Conservation (phyloP, 176 grass and related monocot species). For the Cenchrus fungigraminus region DNA sequence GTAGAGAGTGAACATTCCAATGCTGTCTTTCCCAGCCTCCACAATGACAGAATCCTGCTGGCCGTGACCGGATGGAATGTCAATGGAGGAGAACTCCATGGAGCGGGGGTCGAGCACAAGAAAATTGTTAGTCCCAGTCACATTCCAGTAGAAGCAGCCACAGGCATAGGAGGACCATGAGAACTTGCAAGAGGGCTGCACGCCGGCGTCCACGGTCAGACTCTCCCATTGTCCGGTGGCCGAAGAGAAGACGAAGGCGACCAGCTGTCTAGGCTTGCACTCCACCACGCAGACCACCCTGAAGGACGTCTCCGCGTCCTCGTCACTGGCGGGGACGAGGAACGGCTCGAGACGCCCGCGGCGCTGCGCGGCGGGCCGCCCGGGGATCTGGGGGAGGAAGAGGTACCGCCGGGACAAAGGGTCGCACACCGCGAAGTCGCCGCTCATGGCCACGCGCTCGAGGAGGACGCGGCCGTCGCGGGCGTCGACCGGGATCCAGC, state of each 20-base stretch:
- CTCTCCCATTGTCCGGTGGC: slow-evolving; percentile 9
- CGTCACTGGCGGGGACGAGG: slow-evolving; percentile 22
- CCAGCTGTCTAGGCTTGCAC: slow-evolving; percentile 14
- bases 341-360: slow-evolving; percentile 30
- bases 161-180: slow-evolving; percentile 23
- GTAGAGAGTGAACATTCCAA: slow-evolving; percentile 33
- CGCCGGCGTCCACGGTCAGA: not conserved
- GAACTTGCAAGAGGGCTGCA: not conserved
- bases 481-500: slow-evolving; percentile 15
- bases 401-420: slow-evolving; percentile 4
- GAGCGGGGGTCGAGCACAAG: slow-evolving; percentile 28
- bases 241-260: slow-evolving; percentile 49
- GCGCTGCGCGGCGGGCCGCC: not conserved
- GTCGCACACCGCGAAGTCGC: slow-evolving; percentile 34
- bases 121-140: not conserved
- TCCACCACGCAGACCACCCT: slow-evolving; percentile 21
- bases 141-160: slow-evolving; percentile 39
- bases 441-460: not conserved
- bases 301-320: slow-evolving; percentile 11
- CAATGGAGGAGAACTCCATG: slow-evolving; percentile 39
- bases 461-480: slow-evolving; percentile 46
- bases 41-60: slow-evolving; percentile 22
- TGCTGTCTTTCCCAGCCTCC: slow-evolving; percentile 27
- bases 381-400: slow-evolving; percentile 29
- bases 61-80: not conserved